phyloP scores from a whole-genome alignment of 164 flowering plant genomes.

The Hamamelis virginiana region DNA sequence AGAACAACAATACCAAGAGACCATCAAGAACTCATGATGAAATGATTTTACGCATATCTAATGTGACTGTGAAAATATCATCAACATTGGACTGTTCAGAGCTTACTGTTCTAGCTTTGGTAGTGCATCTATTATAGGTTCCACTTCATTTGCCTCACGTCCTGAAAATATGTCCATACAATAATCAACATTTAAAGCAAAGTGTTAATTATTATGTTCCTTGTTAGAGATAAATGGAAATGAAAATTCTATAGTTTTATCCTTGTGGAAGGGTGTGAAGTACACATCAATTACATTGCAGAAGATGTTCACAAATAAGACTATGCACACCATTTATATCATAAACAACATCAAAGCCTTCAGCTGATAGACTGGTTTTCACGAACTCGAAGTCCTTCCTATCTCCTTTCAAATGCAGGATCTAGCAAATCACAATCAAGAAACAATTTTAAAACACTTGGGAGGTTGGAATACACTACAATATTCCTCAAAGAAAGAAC shows the following conservation, averaged over 20 bases:
- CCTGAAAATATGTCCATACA: constrained; percentile 41
- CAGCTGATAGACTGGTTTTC: constrained; percentile 77
- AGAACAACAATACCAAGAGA: neutral
- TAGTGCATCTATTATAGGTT: constrained; percentile 85
- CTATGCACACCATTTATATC: constrained; percentile 79
- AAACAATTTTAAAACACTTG: neutral
- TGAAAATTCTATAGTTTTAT: too few species aligned
- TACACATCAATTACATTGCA: neutral
- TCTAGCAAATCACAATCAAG: constrained; percentile 32
- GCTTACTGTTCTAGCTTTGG: constrained; percentile 95
- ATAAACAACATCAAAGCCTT: constrained; percentile 91
- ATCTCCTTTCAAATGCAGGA: constrained; percentile 97
- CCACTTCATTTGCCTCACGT: constrained; percentile 90
- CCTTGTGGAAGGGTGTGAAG: neutral
- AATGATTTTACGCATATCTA: too few species aligned
- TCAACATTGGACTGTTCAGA: constrained; percentile 13
- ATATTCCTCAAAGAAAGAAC: neutral
- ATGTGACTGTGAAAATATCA: neutral
- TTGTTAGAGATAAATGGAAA: too few species aligned
- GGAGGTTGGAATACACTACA: neutral
- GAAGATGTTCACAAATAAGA: neutral
- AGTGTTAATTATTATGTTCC: neutral
- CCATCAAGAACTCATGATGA: neutral
- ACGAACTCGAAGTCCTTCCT: constrained; percentile 89
- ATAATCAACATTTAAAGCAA: neutral